These are phyloP conservation scores for Leucocoprinus sp. DNA, from an alignment of 768 basidiomycete genomes.

Conservation along the genomic window DNA sequence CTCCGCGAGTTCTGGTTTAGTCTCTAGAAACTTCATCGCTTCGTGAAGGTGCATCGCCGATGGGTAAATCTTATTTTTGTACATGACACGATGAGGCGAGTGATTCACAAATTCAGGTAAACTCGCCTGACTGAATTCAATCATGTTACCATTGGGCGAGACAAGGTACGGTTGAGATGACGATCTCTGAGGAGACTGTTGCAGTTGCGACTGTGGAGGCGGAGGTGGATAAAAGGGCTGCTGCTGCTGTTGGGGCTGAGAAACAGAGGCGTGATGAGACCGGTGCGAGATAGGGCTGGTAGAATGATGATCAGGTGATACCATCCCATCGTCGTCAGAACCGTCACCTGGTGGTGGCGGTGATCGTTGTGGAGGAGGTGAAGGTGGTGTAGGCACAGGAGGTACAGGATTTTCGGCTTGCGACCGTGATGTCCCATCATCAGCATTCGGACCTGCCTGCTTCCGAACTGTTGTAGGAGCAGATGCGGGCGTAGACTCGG, in stretches of 20 bases:
- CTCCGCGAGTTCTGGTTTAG: slow-evolving; percentile 46
- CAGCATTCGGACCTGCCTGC: neutral
- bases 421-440: neutral
- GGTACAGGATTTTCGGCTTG: neutral
- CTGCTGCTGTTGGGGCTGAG: slow-evolving; percentile 5
- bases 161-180: slow-evolving; percentile 1
- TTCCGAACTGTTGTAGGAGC: neutral
- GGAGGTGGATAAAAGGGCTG: neutral
- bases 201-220: neutral
- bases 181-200: neutral
- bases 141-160: slow-evolving; percentile 3
- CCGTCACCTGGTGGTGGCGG: slow-evolving; percentile 12
- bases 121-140: slow-evolving; percentile 35
- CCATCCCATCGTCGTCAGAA: neutral
- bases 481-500: neutral
- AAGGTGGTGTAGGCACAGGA: slow-evolving; percentile 2
- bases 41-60: slow-evolving; percentile 72
- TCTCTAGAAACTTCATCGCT: slow-evolving; percentile 57
- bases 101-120: slow-evolving; percentile 50
- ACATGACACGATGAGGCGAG: slow-evolving; percentile 55
- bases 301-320: neutral
- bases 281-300: neutral
- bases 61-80: slow-evolving; percentile 48
- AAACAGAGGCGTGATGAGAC: neutral
- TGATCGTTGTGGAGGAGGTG: slow-evolving; percentile 8